phyloP scores from a whole-genome alignment of 2,329 filamentous ascomycete genomes.

The Fusarium miscanthi region DNA sequence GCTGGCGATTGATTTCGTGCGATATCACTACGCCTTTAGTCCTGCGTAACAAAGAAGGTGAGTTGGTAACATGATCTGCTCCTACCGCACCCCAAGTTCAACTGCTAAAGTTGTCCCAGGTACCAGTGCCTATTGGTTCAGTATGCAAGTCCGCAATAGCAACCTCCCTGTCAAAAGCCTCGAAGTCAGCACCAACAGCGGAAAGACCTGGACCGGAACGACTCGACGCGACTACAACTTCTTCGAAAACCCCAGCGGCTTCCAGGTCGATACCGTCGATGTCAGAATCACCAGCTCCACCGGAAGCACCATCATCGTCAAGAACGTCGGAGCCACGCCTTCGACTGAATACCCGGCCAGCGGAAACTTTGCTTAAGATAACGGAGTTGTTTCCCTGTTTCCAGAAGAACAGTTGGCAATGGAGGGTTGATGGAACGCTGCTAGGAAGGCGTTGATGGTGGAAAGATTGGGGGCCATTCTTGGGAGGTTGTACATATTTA shows the following conservation, averaged over 20 bases:
- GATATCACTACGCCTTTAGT: slow-evolving; percentile 55
- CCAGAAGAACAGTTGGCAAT: no score
- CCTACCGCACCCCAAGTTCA: accelerated
- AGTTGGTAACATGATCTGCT: slow-evolving; percentile 34
- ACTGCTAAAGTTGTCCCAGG: background rate
- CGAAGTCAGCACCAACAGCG: slow-evolving; percentile 71
- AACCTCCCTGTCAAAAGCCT: slow-evolving; percentile 66
- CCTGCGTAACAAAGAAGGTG: slow-evolving; percentile 58
- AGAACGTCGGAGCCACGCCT: slow-evolving; percentile 57
- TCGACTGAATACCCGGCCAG: slow-evolving; percentile 44
- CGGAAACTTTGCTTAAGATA: slow-evolving; percentile 47
- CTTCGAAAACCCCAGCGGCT: slow-evolving; percentile 69
- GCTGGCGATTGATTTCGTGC: slow-evolving; percentile 53
- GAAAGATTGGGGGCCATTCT: background rate
- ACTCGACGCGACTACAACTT: slow-evolving; percentile 67
- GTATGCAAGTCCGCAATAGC: slow-evolving; percentile 70
- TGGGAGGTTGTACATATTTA: background rate
- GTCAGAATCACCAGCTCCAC: slow-evolving; percentile 65
- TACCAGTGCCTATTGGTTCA: slow-evolving; percentile 50
- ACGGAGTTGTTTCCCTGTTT: no score
- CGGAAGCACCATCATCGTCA: slow-evolving; percentile 63
- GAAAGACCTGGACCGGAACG: slow-evolving; percentile 67
- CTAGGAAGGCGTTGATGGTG: background rate
- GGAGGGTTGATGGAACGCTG: background rate
- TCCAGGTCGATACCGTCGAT: slow-evolving; percentile 64